Evolutionary conservation across 192 early-diverging fungal species (phyloP).

Genomic region (Phycomyces blakesleeanus): DNA sequence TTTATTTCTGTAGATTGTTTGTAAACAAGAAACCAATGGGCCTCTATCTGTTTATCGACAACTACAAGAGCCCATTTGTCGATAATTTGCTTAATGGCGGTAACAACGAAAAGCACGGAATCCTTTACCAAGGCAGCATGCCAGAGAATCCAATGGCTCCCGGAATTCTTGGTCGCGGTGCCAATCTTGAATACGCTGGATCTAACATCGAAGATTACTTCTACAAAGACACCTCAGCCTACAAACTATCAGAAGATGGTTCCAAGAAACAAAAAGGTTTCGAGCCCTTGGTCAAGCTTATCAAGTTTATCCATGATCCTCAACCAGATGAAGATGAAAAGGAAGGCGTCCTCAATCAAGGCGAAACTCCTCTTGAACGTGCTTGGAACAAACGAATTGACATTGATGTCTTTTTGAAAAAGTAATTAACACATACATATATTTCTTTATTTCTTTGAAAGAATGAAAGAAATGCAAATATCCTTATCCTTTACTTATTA

Average conservation of each 20-base stretch:
- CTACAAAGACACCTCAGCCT: not conserved
- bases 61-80: constrained; percentile 39
- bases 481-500: no score
- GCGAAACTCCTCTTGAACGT: not conserved
- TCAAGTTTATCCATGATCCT: not conserved
- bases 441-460: no score
- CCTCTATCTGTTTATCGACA: constrained; percentile 38
- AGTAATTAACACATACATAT: constrained; percentile 1
- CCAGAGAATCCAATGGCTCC: constrained; percentile 6
- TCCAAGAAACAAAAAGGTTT: not conserved
- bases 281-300: not conserved
- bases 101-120: constrained; percentile 10
- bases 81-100: constrained; percentile 27
- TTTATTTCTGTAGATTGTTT: constrained; percentile 16
- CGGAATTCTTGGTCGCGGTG: not conserved
- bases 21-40: constrained; percentile 34
- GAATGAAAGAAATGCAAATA: no score
- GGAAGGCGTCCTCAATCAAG: not conserved
- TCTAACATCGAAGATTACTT: not conserved
- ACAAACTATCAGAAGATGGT: not conserved
- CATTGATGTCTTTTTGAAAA: constrained; percentile 18
- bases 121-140: constrained; percentile 12
- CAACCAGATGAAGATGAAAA: not conserved
- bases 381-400: constrained; percentile 20
- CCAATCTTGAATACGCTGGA: constrained; percentile 14